Conservation (phyloP, 768 basidiomycete species). For the Phaffia australis region DNA sequence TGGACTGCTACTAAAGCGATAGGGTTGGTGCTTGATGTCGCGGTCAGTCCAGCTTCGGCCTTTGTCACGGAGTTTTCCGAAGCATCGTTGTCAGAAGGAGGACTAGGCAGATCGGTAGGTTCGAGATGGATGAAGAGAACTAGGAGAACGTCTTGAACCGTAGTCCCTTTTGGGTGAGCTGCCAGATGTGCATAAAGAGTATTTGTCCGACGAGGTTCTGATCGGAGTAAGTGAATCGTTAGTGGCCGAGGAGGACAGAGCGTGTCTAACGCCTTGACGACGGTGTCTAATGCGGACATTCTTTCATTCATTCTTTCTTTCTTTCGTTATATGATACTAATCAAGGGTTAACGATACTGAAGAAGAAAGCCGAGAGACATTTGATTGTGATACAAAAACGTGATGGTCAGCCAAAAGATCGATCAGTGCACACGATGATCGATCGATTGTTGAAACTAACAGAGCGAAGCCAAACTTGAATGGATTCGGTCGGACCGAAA, state of each 20-base stretch:
- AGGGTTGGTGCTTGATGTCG: background rate
- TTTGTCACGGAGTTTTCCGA: constrained; percentile 29
- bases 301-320: background rate
- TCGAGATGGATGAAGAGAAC: constrained; percentile 55
- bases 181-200: constrained; percentile 61
- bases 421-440: background rate
- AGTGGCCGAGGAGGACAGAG: constrained; percentile 8
- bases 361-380: background rate
- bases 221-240: constrained; percentile 56
- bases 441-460: background rate
- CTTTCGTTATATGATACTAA: background rate
- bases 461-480: too few relatives aligned
- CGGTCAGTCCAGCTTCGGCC: background rate
- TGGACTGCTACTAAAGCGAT: constrained; percentile 40
- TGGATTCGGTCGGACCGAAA: too few relatives aligned
- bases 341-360: background rate
- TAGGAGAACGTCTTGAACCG: constrained; percentile 65
- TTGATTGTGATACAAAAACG: too few relatives aligned
- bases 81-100: constrained; percentile 32
- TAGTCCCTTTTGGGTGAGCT: constrained; percentile 47
- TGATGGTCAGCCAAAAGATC: background rate
- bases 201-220: constrained; percentile 55
- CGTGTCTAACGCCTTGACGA: background rate
- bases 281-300: background rate
- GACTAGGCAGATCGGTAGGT: constrained; percentile 27